A percentile compares a stretch with the other conserved stretches of the same genome.
phyloP scores from a whole-genome alignment of 495 filamentous ascomycete species.

The Penicillium malachiteum region DNA sequence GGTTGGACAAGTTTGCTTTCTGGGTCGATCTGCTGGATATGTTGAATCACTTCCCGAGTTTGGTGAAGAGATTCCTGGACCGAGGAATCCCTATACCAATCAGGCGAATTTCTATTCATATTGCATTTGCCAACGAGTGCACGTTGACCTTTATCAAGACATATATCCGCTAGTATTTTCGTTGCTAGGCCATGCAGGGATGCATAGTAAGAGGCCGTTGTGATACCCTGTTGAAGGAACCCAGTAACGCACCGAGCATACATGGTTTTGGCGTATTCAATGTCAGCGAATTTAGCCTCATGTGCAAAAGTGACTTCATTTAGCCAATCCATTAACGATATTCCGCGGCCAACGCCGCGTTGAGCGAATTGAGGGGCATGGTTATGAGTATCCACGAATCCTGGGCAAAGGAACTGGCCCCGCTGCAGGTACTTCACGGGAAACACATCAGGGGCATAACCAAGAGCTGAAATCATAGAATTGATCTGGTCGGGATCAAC shows the following conservation, averaged over 20 bases:
- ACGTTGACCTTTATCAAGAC: constrained; percentile 56
- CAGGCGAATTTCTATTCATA: constrained; percentile 61
- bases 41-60: constrained; percentile 52
- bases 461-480: constrained; percentile 21
- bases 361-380: constrained; percentile 65
- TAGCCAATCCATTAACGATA: constrained; percentile 60
- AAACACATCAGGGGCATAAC: constrained; percentile 33
- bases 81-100: constrained; percentile 55
- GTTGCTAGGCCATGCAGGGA: constrained; percentile 58
- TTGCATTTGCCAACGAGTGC: constrained; percentile 67
- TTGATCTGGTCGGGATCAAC: constrained; percentile 19
- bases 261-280: constrained; percentile 49
- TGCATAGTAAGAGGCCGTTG: constrained; percentile 65
- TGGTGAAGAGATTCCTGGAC: constrained; percentile 47
- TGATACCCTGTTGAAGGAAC: constrained; percentile 61
- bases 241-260: constrained; percentile 56
- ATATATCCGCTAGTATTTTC: constrained; percentile 58
- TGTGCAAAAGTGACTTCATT: constrained; percentile 60
- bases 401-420: constrained; percentile 58
- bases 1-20: constrained; percentile 45
- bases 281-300: constrained; percentile 57
- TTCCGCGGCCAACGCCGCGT: constrained; percentile 58
- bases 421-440: constrained; percentile 41
- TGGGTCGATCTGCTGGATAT: constrained; percentile 33
- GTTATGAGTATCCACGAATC: constrained; percentile 65